Evolutionary conservation across 805 yeast genomes (phyloP).

Genomic region (Metschnikowia sp.): DNA sequence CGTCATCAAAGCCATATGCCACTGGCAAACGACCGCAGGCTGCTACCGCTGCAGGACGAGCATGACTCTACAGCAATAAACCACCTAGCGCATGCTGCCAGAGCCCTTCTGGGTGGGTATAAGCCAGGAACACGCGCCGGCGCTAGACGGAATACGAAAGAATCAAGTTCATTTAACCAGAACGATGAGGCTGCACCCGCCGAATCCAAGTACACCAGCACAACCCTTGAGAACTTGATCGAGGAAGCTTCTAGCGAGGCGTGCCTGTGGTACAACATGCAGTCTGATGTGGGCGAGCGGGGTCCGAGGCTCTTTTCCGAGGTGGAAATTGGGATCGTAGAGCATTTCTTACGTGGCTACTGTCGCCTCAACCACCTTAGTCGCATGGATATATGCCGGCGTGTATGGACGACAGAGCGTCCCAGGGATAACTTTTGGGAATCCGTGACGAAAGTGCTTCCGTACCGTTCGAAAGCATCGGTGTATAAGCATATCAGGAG

Average conservation of each 20-base stretch:
- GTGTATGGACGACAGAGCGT: constrained; percentile 85
- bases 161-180: background rate
- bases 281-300: constrained; percentile 14
- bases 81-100: constrained; percentile 30
- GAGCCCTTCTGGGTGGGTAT: constrained; percentile 17
- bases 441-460: constrained; percentile 69
- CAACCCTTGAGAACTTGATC: constrained; percentile 30
- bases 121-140: constrained; percentile 1
- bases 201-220: constrained; percentile 24
- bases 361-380: constrained; percentile 59
- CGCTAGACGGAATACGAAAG: background rate
- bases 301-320: constrained; percentile 49
- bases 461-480: constrained; percentile 83
- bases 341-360: constrained; percentile 67
- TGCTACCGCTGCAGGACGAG: background rate
- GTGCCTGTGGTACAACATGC: constrained; percentile 33
- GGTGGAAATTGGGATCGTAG: constrained; percentile 70
- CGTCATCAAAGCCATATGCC: background rate
- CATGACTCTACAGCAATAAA: constrained; percentile 22
- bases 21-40: constrained; percentile 4
- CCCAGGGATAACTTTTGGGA: constrained; percentile 92
- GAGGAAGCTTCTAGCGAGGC: constrained; percentile 36
- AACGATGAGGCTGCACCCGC: constrained; percentile 1
- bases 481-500: constrained; percentile 91
- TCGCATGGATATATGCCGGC: constrained; percentile 67